phyloP scores from a whole-genome alignment of 140 eudicot species.

The Senecio squalidus region DNA sequence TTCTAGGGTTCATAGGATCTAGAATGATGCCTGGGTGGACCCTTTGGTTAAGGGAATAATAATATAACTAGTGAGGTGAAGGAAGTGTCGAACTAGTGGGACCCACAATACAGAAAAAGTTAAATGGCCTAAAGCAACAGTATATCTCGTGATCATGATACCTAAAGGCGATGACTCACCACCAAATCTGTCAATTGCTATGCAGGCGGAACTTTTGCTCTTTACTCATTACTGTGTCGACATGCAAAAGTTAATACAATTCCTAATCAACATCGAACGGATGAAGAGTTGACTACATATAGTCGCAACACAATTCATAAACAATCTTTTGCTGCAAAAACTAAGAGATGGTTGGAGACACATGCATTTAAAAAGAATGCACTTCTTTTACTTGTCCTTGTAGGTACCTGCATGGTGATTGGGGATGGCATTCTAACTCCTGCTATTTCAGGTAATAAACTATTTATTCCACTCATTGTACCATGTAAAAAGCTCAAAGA shows the following conservation, averaged over 20 bases:
- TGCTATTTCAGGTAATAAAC: conserved; percentile 80
- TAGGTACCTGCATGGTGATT: conserved; percentile 88
- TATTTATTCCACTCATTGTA: background rate
- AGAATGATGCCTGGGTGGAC: conserved; percentile 5
- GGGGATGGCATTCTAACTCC: conserved; percentile 98
- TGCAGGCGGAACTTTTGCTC: conserved; percentile 95
- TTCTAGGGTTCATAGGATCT: background rate
- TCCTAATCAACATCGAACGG: conserved; percentile 90
- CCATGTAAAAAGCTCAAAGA: too few relatives aligned
- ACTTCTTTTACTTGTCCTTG: conserved; percentile 81
- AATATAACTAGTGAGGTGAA: background rate
- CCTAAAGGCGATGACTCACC: background rate
- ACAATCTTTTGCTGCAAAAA: conserved; percentile 86
- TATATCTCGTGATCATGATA: background rate
- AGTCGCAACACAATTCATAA: conserved; percentile 73
- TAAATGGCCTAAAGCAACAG: background rate
- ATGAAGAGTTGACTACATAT: conserved; percentile 95
- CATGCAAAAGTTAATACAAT: conserved; percentile 85
- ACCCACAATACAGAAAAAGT: background rate
- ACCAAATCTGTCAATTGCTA: background rate
- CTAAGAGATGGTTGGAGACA: conserved; percentile 85
- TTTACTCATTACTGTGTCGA: conserved; percentile 77
- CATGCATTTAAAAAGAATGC: conserved; percentile 48
- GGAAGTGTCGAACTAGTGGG: conserved; percentile 3
- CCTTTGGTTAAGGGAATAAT: background rate